Base-by-base conservation (phyloP, 495 filamentous ascomycete species). In the Podospora pseudopauciseta region DNA sequence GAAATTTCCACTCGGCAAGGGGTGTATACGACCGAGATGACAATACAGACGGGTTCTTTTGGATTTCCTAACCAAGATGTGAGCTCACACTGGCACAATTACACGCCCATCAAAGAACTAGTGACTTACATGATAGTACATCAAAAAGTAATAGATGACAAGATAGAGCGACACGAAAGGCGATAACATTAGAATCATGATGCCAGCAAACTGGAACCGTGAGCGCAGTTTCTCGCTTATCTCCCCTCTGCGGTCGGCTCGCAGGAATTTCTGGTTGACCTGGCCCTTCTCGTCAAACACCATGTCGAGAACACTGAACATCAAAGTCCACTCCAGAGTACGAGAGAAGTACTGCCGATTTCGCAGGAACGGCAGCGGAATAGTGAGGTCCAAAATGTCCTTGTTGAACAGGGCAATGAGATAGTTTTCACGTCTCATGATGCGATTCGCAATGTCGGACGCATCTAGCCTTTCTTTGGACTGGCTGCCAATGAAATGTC, bases 381-480 rank as follows among this genome's bases (percentile, higher is more conserved):
- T 84, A 0, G 90, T 91, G 27, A 97, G 82, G 76, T 99, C 90
- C 39, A 99, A 77, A 34, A 97, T 87, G 54, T 97, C 94, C 77
- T 98, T 98, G 79, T 99, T 99, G 79, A 97, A 91, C 63, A 99
- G 76, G 11, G 96, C 95, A 74, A 99, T 97, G 70, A 97, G 81
- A 71, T 97, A 99, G 73, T 99, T 99, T 67, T 97, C 95, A 74
- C 90, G 89, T 70, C 95, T 90, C 95, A 99, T 98, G 61, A 99
- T 78, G 60, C 95, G 89, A 74, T 97, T 99, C 7, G 95, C 96
- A 76, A 99, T 97, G 76, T 97, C 94, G 70, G 97, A 92, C 4
- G 95, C 95, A 80, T 98, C 95, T 78, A 98, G 90, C 63, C 95
- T 86, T 80, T 98, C 92, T 77, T 97, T 97, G 20, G 95, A 96